A percentile compares a stretch with the other conserved stretches of the same genome.
These are phyloP conservation scores for Ganoderma meredithae DNA, from an alignment of 1,284 basidiomycete genomes.

Conservation along the genomic window DNA sequence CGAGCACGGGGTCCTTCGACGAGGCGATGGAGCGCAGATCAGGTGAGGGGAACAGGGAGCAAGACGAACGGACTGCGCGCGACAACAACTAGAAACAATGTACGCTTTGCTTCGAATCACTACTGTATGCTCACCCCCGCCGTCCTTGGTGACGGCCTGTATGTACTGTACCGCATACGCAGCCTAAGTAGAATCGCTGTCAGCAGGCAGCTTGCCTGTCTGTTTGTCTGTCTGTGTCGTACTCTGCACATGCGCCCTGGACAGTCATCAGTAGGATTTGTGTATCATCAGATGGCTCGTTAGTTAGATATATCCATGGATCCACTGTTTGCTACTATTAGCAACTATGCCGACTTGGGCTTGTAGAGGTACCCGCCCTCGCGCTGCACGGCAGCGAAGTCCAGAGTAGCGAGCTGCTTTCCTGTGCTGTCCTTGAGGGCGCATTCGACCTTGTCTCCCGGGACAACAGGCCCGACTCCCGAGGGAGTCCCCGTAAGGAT, in stretches of 20 bases:
- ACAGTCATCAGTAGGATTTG: conserved; percentile 18
- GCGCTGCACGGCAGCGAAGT: conserved; percentile 72
- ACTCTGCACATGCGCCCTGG: conserved; percentile 1
- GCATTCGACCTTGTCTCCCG: conserved; percentile 86
- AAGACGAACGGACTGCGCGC: conserved; percentile 42
- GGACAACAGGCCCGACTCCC: conserved; percentile 83
- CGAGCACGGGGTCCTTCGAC: conserved; percentile 46
- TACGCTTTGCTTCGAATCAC: conserved; percentile 15
- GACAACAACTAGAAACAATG: conserved; percentile 27
- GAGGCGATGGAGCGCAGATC: conserved; percentile 29
- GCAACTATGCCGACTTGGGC: conserved; percentile 17
- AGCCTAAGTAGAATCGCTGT: conserved; percentile 5
- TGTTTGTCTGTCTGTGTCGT: conserved; percentile 5
- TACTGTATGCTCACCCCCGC: conserved; percentile 23
- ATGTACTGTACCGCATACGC: not conserved
- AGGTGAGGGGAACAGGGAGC: conserved; percentile 28
- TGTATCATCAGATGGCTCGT: conserved; percentile 21
- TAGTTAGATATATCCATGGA: conserved; percentile 21
- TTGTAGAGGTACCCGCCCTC: conserved; percentile 72
- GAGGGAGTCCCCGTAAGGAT: conserved; percentile 91
- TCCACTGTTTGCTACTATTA: conserved; percentile 1
- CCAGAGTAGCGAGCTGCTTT: conserved; percentile 66
- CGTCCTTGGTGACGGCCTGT: not conserved
- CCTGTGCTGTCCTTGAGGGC: conserved; percentile 69
- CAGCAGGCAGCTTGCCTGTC: too few species aligned